phyloP scores from a whole-genome alignment of 176 grass and related monocot species.

The Oryza longistaminata region DNA sequence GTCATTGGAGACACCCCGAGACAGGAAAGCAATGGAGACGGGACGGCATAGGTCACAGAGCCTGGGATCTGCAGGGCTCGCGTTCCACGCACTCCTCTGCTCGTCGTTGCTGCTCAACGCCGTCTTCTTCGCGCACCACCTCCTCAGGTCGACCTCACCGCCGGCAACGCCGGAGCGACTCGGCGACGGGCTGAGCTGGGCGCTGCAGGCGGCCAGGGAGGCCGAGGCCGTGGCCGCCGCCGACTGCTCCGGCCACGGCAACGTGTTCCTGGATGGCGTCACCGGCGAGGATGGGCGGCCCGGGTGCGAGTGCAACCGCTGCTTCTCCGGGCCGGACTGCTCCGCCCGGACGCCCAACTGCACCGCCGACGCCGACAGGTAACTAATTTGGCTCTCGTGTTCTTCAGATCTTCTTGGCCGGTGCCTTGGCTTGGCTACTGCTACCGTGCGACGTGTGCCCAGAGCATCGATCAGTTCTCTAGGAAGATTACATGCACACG shows the following conservation, averaged over 20 bases:
- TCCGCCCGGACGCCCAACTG: conserved; percentile 52
- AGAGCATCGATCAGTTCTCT: too few species aligned
- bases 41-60: background rate
- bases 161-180: background rate
- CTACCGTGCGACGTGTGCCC: too few species aligned
- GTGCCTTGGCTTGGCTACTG: background rate
- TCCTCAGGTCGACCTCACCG: conserved; percentile 3
- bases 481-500: too few species aligned
- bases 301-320: conserved; percentile 76
- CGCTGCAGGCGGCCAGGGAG: conserved; percentile 52
- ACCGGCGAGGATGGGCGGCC: conserved; percentile 37
- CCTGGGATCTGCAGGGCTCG: background rate
- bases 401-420: background rate
- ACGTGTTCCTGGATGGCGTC: conserved; percentile 52
- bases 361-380: conserved; percentile 63
- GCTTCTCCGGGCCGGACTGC: conserved; percentile 65
- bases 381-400: background rate
- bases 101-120: conserved; percentile 62
- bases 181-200: conserved; percentile 44
- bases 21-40: conserved; percentile 17
- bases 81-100: conserved; percentile 27
- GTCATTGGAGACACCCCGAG: background rate
- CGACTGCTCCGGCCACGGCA: conserved; percentile 73
- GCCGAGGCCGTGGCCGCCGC: conserved; percentile 61
- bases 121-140: conserved; percentile 48